Evolutionary conservation across 208 protist species (phyloP), one percentile per base, ranked within the genome.

Genomic region (Spongospora subterranea): DNA sequence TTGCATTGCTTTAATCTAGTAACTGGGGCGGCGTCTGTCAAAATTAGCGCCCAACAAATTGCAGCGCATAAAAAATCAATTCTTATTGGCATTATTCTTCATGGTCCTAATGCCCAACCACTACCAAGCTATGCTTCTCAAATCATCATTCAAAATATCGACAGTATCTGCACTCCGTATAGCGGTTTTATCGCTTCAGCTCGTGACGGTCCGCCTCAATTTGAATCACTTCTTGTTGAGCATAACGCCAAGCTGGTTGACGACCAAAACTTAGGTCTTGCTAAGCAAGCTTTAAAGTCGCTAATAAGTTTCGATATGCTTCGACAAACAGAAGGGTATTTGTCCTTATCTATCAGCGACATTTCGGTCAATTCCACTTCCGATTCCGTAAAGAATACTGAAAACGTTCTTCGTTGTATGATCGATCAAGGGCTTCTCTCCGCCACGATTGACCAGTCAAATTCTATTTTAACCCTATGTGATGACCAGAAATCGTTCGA

Each of bases 1-100:
- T 43, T 82, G 13, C 13, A 6, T 43, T 20, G 40, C 13, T 82
- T 82, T 43, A n/a, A 82, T 43, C n/a, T 82, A 20, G 71, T 35
- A 6, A 35, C 35, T n/a, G 40, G 71, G 6, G 71, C 71, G 17
- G n/a, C 35, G 6, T 82, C 71, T 43, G 40, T 43, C 35, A 6
- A 82, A n/a, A 35, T 82, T n/a, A 82, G 71, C 71, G 71, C 71
- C 35, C 6, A 40, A 39, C 71, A 82, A n/a, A 82, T 82, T 43
- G 71, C n/a, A 20, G 71, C 71, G n/a, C 35, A 82, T 43, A 82
- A 82, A n/a, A 82, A 82, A 43, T n/a, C 17, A 20, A n/a, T 43
- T 6, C 71, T 82, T 20, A 82, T 82, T n/a, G 40, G 35, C 71
- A 35, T 82, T 13, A 82, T 82, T 43, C 17, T 82, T 6, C 6